These are phyloP conservation scores for Anacardium occidentale DNA, from an alignment of 345 rosid genomes.

Conservation along the genomic window DNA sequence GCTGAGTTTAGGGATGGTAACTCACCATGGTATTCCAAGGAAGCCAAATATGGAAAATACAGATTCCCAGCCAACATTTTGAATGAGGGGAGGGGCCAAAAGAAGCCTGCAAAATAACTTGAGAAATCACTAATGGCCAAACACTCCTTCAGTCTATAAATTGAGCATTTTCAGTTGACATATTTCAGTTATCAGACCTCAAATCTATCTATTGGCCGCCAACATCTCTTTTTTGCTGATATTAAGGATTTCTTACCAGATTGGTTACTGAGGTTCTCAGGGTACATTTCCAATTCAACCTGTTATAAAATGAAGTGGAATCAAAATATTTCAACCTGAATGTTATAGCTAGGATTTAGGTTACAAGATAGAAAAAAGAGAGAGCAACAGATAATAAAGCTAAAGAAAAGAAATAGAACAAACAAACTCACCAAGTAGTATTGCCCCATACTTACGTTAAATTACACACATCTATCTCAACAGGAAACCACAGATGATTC, in stretches of 20 bases:
- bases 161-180: background rate
- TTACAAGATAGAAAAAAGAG: background rate
- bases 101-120: constrained; percentile 69
- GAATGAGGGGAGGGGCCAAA: constrained; percentile 87
- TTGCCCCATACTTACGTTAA: background rate
- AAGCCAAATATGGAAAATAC: constrained; percentile 81
- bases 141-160: constrained; percentile 4
- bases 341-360: background rate
- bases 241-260: background rate
- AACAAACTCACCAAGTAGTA: background rate
- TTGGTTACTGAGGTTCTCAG: background rate
- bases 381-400: background rate
- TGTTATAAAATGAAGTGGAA: constrained; percentile 1
- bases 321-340: background rate
- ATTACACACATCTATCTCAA: background rate
- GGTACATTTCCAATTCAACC: background rate
- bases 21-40: constrained; percentile 82
- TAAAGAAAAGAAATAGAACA: background rate
- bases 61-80: constrained; percentile 85
- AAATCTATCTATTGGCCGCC: background rate
- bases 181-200: background rate
- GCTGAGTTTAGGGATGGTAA: constrained; percentile 12
- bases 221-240: background rate
- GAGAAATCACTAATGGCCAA: constrained; percentile 21
- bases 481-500: background rate